Percentiles rank a stretch among this genome's conserved stretches.
These are phyloP conservation scores for Cryphonectria nitschkei DNA, from an alignment of 2,329 filamentous ascomycete species.

Conservation along the genomic window DNA sequence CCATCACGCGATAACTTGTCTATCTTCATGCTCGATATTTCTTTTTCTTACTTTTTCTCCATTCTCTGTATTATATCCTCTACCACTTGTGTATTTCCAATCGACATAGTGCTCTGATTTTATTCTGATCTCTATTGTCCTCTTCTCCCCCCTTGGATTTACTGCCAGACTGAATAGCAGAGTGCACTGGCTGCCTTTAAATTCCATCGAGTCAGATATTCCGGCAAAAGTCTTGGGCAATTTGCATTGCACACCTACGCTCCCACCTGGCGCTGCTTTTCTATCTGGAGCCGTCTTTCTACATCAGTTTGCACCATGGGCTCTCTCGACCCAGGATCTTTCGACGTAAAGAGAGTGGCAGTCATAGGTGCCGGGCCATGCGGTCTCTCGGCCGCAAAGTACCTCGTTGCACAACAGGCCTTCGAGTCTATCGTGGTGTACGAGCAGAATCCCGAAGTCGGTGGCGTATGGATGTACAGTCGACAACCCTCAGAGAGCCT, in stretches of 20 bases:
- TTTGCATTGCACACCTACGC: neutral
- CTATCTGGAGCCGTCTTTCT: neutral
- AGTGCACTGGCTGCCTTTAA: neutral
- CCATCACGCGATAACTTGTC: conserved; percentile 1
- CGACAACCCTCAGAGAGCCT: conserved; percentile 50
- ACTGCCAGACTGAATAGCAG: neutral
- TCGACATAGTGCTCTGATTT: neutral
- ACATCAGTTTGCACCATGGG: conserved; percentile 32
- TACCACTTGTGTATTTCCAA: neutral
- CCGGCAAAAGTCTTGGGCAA: neutral
- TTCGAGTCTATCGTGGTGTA: conserved; percentile 77
- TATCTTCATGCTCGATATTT: neutral
- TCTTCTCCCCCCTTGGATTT: neutral
- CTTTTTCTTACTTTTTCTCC: neutral
- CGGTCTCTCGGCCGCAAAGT: conserved; percentile 80
- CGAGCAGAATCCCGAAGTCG: conserved; percentile 77
- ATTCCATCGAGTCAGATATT: neutral
- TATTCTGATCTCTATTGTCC: neutral
- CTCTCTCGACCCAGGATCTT: conserved; percentile 36
- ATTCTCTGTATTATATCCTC: neutral
- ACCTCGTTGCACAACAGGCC: conserved; percentile 68
- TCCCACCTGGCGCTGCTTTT: neutral
- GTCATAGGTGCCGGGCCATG: conserved; percentile 83
- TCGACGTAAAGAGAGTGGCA: conserved; percentile 66
- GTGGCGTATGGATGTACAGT: conserved; percentile 87